A percentile compares a stretch with the other conserved stretches of the same genome.
These are phyloP conservation scores for Aspergillus brasiliensis DNA, from an alignment of 2,329 filamentous ascomycete genomes.

Conservation along the genomic window DNA sequence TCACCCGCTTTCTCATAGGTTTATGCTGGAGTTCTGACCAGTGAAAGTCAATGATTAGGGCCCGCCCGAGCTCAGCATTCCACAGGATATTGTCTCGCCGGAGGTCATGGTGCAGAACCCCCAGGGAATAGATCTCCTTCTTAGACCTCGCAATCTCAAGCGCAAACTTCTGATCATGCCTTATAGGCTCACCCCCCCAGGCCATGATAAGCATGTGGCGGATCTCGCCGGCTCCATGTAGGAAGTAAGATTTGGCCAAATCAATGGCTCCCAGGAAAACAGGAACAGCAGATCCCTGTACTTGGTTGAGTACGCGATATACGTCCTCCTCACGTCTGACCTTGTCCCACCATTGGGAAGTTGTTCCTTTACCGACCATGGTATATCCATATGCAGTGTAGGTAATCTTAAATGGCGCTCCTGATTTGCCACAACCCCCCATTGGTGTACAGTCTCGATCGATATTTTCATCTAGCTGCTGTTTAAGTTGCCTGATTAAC, in stretches of 20 bases:
- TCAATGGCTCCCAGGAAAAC: too few relatives aligned
- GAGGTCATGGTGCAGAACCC: not conserved
- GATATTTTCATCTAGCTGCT: slow-evolving; percentile 29
- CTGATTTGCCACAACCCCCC: slow-evolving; percentile 26
- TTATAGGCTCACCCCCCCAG: not conserved
- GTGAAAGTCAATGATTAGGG: not conserved
- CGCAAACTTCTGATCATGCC: not conserved
- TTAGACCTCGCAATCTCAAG: not conserved
- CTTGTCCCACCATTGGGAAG: slow-evolving; percentile 25
- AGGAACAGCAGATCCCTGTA: too few relatives aligned
- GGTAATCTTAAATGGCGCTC: slow-evolving; percentile 32
- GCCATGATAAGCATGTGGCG: not conserved
- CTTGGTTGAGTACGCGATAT: slow-evolving; percentile 24
- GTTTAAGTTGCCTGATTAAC: slow-evolving; percentile 25
- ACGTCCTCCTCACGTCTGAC: slow-evolving; percentile 28
- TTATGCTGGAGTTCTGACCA: not conserved
- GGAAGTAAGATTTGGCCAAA: slow-evolving; percentile 28
- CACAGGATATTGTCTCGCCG: not conserved
- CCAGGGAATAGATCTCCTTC: not conserved
- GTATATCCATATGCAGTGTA: slow-evolving; percentile 29
- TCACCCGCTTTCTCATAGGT: not conserved
- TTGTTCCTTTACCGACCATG: slow-evolving; percentile 35
- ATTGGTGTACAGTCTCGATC: slow-evolving; percentile 25
- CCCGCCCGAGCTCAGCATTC: not conserved
- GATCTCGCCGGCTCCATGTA: slow-evolving; percentile 24